A percentile compares a stretch with the other conserved stretches of the same genome.
These are phyloP conservation scores for Saccharomyces hybrid DNA, from an alignment of 1,139 yeast genomes.

Conservation along the genomic window DNA sequence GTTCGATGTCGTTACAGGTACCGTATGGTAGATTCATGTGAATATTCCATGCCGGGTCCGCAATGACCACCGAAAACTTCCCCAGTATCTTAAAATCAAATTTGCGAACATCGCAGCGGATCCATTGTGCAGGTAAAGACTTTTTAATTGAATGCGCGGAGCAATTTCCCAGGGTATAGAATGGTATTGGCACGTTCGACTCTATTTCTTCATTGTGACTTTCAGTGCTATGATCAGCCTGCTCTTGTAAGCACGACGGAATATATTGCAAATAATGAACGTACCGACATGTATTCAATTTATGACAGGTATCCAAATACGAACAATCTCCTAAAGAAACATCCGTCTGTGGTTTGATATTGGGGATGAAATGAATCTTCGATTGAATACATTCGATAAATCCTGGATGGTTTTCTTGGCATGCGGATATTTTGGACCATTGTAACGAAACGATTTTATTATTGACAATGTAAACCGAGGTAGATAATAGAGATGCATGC, in stretches of 20 bases:
- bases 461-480: conserved; percentile 19
- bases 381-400: conserved; percentile 37
- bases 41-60: conserved; percentile 89
- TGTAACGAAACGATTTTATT: conserved; percentile 29
- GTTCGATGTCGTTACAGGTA: conserved; percentile 65
- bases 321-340: conserved; percentile 80
- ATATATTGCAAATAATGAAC: conserved; percentile 65
- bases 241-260: conserved; percentile 34
- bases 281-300: conserved; percentile 70
- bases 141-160: conserved; percentile 33
- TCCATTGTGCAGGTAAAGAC: conserved; percentile 67
- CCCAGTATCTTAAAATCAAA: conserved; percentile 67
- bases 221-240: conserved; percentile 27
- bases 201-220: conserved; percentile 19
- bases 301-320: conserved; percentile 87
- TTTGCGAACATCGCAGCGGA: conserved; percentile 69
- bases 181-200: conserved; percentile 25
- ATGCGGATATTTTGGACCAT: conserved; percentile 18
- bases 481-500: conserved; percentile 36
- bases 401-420: conserved; percentile 26
- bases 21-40: conserved; percentile 79
- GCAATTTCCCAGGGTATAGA: conserved; percentile 50
- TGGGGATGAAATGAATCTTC: conserved; percentile 57
- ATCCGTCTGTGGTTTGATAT: conserved; percentile 55
- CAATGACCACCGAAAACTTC: conserved; percentile 76